Evolutionary conservation across 257 asterid genomes (phyloP).

Genomic region (Coffea eugenioides): DNA sequence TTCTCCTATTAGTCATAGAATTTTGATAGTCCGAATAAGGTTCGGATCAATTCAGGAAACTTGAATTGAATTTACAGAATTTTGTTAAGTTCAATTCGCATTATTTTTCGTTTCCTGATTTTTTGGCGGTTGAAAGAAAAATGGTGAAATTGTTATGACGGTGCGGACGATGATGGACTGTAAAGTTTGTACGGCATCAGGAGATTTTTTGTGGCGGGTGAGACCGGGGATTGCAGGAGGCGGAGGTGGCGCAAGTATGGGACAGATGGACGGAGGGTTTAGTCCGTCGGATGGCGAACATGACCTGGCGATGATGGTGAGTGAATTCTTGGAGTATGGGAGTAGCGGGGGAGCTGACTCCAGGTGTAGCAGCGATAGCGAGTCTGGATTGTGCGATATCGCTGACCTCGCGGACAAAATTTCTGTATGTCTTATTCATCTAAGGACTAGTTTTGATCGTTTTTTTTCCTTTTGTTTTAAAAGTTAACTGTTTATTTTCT

Average conservation of each 20-base stretch:
- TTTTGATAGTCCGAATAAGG: no score
- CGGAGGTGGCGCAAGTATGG: conserved; percentile 33
- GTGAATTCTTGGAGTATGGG: conserved; percentile 72
- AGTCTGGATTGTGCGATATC: conserved; percentile 55
- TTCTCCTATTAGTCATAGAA: not conserved
- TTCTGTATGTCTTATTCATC: conserved; percentile 40
- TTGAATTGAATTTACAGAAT: not conserved
- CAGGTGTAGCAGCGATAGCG: conserved; percentile 71
- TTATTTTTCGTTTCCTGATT: not conserved
- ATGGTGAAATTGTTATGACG: conserved; percentile 18
- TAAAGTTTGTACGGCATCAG: conserved; percentile 39
- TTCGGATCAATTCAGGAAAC: not conserved
- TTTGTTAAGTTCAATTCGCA: no score
- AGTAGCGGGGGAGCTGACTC: conserved; percentile 52
- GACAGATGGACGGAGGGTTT: conserved; percentile 29
- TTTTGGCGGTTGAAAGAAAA: not conserved
- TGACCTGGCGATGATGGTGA: conserved; percentile 80
- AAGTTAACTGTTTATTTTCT: not conserved
- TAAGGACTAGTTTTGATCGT: not conserved
- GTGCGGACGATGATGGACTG: conserved; percentile 51
- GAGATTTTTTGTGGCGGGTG: conserved; percentile 41
- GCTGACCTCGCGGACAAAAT: conserved; percentile 62
- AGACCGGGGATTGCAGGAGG: conserved; percentile 27
- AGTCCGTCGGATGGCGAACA: conserved; percentile 63
- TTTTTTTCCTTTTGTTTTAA: no score